These are phyloP conservation scores for Salix suchowensis DNA, from an alignment of 345 rosid species.

Conservation along the genomic window DNA sequence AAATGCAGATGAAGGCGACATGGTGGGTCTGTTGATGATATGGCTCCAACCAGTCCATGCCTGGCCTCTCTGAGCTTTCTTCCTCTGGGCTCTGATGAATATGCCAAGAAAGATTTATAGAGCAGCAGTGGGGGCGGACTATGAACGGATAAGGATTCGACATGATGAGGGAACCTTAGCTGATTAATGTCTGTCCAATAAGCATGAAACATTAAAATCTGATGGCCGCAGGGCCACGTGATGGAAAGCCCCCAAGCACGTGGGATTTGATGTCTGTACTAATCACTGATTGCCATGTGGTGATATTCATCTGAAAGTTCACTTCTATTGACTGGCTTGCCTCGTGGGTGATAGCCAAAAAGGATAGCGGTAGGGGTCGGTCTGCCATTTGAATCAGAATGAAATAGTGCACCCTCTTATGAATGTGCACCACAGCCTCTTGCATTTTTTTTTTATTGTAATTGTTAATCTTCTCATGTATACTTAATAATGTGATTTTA, in stretches of 20 bases:
- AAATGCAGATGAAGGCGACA: slow-evolving; percentile 59
- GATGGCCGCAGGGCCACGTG: slow-evolving; percentile 32
- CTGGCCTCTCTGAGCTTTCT: background rate
- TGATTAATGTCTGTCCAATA: background rate
- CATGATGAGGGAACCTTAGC: background rate
- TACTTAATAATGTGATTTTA: too few relatives aligned
- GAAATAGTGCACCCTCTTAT: background rate
- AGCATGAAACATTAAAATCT: background rate
- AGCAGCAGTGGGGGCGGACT: background rate
- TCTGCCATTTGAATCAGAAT: background rate
- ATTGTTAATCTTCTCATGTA: too few relatives aligned
- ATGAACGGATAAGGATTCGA: slow-evolving; percentile 23
- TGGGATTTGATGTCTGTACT: slow-evolving; percentile 9
- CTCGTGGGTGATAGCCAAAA: slow-evolving; percentile 9
- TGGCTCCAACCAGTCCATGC: background rate
- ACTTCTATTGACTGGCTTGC: background rate
- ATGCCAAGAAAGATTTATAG: background rate
- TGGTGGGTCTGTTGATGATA: background rate
- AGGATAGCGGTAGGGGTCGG: background rate
- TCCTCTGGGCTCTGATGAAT: background rate
- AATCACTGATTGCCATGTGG: slow-evolving; percentile 15
- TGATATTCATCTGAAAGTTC: background rate
- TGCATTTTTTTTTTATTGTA: too few relatives aligned
- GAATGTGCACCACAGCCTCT: too few relatives aligned
- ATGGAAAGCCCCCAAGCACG: slow-evolving; percentile 16